Conservation (phyloP, 176 grass and related monocot genomes). For the Zea mays region DNA sequence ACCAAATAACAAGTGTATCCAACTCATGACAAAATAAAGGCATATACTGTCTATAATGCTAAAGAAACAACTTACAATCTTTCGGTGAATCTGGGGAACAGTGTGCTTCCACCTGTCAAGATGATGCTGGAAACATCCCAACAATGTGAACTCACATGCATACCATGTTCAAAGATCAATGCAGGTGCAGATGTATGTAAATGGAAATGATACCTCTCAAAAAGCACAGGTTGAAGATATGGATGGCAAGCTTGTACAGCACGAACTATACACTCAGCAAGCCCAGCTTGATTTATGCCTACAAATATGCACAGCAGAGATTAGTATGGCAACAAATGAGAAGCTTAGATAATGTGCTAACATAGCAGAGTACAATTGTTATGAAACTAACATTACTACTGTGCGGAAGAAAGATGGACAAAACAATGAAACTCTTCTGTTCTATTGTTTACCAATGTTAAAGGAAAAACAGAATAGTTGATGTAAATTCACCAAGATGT, state of each 20-base stretch:
- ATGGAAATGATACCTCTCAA: slow-evolving; percentile 56
- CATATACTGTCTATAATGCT: background rate
- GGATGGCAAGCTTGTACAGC: slow-evolving; percentile 78
- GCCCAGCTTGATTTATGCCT: slow-evolving; percentile 99
- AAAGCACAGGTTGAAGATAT: slow-evolving; percentile 81
- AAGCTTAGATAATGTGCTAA: background rate
- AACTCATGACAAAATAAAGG: background rate
- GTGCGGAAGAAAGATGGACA: background rate
- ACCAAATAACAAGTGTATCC: slow-evolving; percentile 15
- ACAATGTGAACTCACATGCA: background rate
- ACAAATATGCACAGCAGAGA: slow-evolving; percentile 4
- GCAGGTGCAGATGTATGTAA: background rate
- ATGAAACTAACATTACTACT: background rate
- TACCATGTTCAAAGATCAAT: slow-evolving; percentile 14
- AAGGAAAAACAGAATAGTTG: background rate
- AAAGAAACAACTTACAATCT: slow-evolving; percentile 66
- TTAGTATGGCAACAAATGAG: slow-evolving; percentile 10
- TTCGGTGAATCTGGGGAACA: slow-evolving; percentile 78
- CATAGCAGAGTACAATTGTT: background rate
- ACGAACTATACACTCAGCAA: slow-evolving; percentile 91
- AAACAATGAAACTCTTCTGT: background rate
- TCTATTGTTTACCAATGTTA: background rate
- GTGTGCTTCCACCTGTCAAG: slow-evolving; percentile 83
- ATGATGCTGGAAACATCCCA: slow-evolving; percentile 81
- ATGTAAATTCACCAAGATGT: background rate